Conservation (phyloP, 2,329 filamentous ascomycete genomes). For the Botryotinia narcissicola region DNA sequence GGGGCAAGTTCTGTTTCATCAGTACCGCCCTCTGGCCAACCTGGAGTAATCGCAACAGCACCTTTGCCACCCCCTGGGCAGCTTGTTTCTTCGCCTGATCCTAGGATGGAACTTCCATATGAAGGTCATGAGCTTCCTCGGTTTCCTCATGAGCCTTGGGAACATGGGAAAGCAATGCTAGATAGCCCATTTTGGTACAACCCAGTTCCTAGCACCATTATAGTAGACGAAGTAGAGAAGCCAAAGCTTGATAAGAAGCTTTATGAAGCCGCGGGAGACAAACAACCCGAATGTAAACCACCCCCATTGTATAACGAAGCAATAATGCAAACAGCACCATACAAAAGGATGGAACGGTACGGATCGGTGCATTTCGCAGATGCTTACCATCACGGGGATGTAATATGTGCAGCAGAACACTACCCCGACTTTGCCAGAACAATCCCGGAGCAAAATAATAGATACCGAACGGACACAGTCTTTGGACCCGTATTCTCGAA, state of each 20-base stretch:
- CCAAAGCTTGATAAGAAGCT: neutral
- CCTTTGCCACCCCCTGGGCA: neutral
- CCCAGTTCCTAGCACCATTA: neutral
- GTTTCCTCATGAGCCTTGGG: neutral
- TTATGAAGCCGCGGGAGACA: neutral
- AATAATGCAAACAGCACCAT: neutral
- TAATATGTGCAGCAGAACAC: constrained; percentile 1
- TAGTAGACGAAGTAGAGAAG: neutral
- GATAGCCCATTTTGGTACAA: neutral
- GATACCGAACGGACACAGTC: neutral
- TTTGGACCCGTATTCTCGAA: neutral
- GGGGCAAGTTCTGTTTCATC: neutral
- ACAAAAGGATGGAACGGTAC: neutral
- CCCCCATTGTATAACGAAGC: neutral
- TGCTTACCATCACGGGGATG: neutral
- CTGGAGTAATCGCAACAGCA: neutral
- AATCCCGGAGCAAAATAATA: neutral
- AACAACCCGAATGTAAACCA: neutral
- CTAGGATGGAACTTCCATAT: neutral
- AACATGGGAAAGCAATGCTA: neutral
- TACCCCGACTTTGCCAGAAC: neutral
- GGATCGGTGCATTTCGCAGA: neutral
- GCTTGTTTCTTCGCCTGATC: neutral
- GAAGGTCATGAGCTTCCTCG: neutral
- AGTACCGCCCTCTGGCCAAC: neutral